These are phyloP conservation scores for Clitopilus hobsonii DNA, from an alignment of 768 basidiomycete genomes.

Conservation along the genomic window DNA sequence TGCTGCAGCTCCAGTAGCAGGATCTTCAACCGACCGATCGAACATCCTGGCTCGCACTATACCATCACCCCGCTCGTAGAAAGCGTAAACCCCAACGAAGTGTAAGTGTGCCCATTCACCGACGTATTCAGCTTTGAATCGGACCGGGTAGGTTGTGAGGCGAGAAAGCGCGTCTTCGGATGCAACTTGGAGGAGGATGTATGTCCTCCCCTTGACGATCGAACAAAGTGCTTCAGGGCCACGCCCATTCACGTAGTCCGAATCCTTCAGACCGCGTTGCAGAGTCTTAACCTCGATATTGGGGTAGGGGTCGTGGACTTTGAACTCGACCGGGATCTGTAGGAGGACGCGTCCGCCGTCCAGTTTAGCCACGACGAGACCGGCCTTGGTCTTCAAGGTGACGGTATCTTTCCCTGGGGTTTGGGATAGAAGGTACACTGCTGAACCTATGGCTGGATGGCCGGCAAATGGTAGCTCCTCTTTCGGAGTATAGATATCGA, in stretches of 20 bases:
- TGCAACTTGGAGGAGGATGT: constrained; percentile 30
- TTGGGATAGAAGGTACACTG: constrained; percentile 33
- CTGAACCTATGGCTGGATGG: constrained; percentile 39
- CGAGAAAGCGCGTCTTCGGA: constrained; percentile 34
- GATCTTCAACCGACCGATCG: constrained; percentile 33
- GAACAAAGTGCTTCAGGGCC: constrained; percentile 33
- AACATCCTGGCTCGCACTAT: constrained; percentile 37
- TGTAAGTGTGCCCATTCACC: constrained; percentile 38
- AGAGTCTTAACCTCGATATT: constrained; percentile 21
- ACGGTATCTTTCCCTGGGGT: constrained; percentile 13
- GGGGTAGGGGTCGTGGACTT: constrained; percentile 25
- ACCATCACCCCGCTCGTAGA: constrained; percentile 26
- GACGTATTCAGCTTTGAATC: constrained; percentile 20
- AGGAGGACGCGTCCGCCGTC: constrained; percentile 24
- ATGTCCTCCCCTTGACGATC: constrained; percentile 45
- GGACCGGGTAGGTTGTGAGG: constrained; percentile 21
- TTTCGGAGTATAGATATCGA: constrained; percentile 37
- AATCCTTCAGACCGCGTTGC: constrained; percentile 21
- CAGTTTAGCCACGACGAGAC: constrained; percentile 31
- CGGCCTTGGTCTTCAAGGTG: constrained; percentile 36
- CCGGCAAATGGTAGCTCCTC: constrained; percentile 41
- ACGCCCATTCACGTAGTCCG: constrained; percentile 33
- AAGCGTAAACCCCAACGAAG: constrained; percentile 33
- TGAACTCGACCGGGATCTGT: constrained; percentile 37
- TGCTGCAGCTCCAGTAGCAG: constrained; percentile 43